Conservation (phyloP, 768 basidiomycete genomes). For the Pholiota molesta region DNA sequence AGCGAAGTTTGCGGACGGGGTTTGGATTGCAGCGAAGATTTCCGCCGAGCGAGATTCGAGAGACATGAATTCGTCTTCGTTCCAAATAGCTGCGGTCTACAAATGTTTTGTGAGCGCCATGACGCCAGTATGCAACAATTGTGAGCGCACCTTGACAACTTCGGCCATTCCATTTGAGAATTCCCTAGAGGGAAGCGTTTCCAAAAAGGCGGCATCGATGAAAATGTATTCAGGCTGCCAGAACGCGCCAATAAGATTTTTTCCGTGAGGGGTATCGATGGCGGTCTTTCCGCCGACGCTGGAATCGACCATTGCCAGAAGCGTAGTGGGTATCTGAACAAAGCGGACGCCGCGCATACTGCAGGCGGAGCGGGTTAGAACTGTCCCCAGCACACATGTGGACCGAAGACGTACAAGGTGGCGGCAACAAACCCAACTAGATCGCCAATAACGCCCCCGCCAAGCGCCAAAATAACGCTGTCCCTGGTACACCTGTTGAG, state of each 20-base stretch:
- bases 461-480: slow-evolving; percentile 90
- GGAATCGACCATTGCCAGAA: slow-evolving; percentile 98
- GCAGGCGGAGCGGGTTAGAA: slow-evolving; percentile 7
- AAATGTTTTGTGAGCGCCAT: slow-evolving; percentile 5
- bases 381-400: slow-evolving; percentile 1
- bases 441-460: slow-evolving; percentile 97
- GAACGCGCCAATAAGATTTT: slow-evolving; percentile 98
- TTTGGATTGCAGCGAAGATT: slow-evolving; percentile 84
- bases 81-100: slow-evolving; percentile 99
- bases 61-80: slow-evolving; percentile 83
- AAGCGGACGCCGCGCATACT: slow-evolving; percentile 98
- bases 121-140: neutral
- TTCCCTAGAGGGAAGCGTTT: slow-evolving; percentile 88
- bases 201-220: slow-evolving; percentile 95
- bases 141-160: slow-evolving; percentile 80
- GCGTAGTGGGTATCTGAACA: slow-evolving; percentile 94
- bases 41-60: slow-evolving; percentile 86
- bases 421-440: slow-evolving; percentile 96
- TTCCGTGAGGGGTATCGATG: slow-evolving; percentile 98
- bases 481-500: slow-evolving; percentile 89
- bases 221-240: slow-evolving; percentile 98
- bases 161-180: slow-evolving; percentile 99
- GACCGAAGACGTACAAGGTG: slow-evolving; percentile 74
- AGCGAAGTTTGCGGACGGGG: slow-evolving; percentile 60
- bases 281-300: slow-evolving; percentile 98